Base-by-base conservation (phyloP, 148 eudicot genomes). In the Heliamphora exappendiculata region DNA sequence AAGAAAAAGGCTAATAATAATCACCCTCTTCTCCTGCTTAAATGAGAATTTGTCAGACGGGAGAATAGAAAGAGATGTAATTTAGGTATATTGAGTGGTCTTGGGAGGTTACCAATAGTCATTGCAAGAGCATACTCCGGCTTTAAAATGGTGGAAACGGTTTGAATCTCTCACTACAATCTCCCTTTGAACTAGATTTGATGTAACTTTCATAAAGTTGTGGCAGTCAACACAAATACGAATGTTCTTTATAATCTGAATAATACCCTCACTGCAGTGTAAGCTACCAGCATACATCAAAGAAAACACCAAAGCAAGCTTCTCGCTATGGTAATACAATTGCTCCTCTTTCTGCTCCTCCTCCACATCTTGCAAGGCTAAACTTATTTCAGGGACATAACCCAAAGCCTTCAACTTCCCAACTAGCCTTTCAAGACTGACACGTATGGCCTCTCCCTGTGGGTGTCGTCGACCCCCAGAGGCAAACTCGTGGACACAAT, bases 321-420 rank as follows among this genome's bases (percentile, higher is more conserved):
- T 85, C 75, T 85, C 88, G 73, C 88, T 82, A 70, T 82, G 88
- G 67, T 75, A 75, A 80, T 70, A 82, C 19, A 85, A 39, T 49
- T 85, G 83, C 81, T 83, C 80, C 74, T 78, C 83, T 67, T 85
- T 85, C 8, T 85, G 84, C 72, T 85, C 85, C 57, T 85, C 88
- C 71, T 82, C 88, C 16, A 82, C 72, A 75, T 82, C 88, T 37
- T 78, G 78, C 66, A 82, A 76, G 26, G 73, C 79, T 50, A 75
- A 77, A 45, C 72, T 75, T 54, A 78, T 85, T 36, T 85, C 85
- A 13, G 84, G 83, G 26, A 75, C 80, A 78, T 85, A 85, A 14
- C 88, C 88, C 29, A 85, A 51, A 62, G 55, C 42, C 73, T 78
- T 85, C 69, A 85, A 42, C 65, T 73, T 28, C 28, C 70, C 55